These are phyloP conservation scores for Aspergillus luchuensis DNA, from an alignment of 2,329 filamentous ascomycete genomes.

Conservation along the genomic window DNA sequence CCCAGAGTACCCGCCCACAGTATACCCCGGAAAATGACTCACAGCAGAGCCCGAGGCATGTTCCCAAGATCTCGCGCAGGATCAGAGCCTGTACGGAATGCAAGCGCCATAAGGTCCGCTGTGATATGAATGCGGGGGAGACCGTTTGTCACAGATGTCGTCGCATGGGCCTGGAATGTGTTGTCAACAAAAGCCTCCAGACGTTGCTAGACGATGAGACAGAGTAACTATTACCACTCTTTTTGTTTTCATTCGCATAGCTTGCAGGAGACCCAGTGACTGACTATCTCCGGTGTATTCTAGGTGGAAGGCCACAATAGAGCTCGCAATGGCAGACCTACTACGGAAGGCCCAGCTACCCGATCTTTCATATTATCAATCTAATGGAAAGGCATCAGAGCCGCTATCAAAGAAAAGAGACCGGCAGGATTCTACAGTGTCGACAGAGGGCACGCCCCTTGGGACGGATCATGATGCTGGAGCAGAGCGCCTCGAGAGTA, in stretches of 20 bases:
- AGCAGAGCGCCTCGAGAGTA: constrained; percentile 19
- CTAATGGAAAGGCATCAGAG: constrained; percentile 32
- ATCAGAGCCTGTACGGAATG: constrained; percentile 56
- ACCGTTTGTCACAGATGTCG: constrained; percentile 53
- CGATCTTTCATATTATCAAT: constrained; percentile 43
- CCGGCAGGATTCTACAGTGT: constrained; percentile 38
- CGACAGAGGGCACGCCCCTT: constrained; percentile 32
- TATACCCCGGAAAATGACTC: constrained; percentile 32
- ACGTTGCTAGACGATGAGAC: constrained; percentile 53
- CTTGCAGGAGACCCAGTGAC: background rate
- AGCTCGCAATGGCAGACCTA: constrained; percentile 42
- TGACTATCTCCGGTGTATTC: constrained; percentile 14
- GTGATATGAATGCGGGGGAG: constrained; percentile 54
- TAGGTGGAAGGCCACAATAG: constrained; percentile 44
- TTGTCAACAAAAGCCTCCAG: constrained; percentile 55
- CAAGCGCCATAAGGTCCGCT: constrained; percentile 58
- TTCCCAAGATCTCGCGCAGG: constrained; percentile 48
- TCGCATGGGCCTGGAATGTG: constrained; percentile 53
- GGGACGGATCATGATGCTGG: constrained; percentile 21
- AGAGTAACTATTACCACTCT: constrained; percentile 37
- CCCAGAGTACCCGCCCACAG: constrained; percentile 27
- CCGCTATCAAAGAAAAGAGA: constrained; percentile 32
- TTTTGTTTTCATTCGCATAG: background rate
- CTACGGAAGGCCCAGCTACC: constrained; percentile 41
- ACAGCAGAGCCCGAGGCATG: constrained; percentile 29